These are phyloP conservation scores for Diversispora epigaea DNA, from an alignment of 192 early-diverging fungal species.

Conservation along the genomic window DNA sequence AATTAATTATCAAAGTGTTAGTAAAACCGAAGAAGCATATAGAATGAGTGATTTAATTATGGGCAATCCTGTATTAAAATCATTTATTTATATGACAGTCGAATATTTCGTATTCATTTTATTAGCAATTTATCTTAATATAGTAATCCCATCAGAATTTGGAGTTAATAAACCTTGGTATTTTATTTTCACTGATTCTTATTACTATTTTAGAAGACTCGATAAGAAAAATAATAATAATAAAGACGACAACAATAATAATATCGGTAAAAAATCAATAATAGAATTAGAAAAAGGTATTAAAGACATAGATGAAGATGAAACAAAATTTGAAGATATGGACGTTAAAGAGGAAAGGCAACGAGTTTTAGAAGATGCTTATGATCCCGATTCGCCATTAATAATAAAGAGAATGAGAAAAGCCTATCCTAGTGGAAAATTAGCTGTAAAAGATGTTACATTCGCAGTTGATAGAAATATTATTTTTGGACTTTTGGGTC, in stretches of 20 bases:
- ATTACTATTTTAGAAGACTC: conserved; percentile 37
- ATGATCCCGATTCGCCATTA: conserved; percentile 46
- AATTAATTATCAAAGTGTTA: conserved; percentile 55
- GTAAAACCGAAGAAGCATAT: conserved; percentile 47
- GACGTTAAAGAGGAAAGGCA: conserved; percentile 64
- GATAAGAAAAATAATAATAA: conserved; percentile 16
- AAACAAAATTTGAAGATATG: conserved; percentile 56
- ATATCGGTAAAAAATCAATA: not conserved
- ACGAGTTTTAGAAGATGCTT: conserved; percentile 47
- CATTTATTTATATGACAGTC: conserved; percentile 56
- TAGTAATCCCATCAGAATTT: conserved; percentile 63
- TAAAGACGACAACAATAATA: not conserved
- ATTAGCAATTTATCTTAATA: conserved; percentile 46
- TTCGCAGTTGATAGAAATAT: conserved; percentile 59
- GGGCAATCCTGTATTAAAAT: conserved; percentile 56
- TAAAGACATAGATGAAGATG: conserved; percentile 41
- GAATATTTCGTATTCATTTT: conserved; percentile 50
- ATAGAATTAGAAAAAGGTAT: conserved; percentile 31
- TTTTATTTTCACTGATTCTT: conserved; percentile 46
- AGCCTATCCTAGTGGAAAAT: conserved; percentile 56
- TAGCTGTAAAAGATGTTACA: conserved; percentile 68
- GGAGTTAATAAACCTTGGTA: conserved; percentile 67
- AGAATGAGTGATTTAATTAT: conserved; percentile 47
- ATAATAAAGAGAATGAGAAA: conserved; percentile 60
- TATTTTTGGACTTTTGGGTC: conserved; percentile 70